Evolutionary conservation across 2,329 filamentous ascomycete species (phyloP).

Genomic region (Fusarium humuli): DNA sequence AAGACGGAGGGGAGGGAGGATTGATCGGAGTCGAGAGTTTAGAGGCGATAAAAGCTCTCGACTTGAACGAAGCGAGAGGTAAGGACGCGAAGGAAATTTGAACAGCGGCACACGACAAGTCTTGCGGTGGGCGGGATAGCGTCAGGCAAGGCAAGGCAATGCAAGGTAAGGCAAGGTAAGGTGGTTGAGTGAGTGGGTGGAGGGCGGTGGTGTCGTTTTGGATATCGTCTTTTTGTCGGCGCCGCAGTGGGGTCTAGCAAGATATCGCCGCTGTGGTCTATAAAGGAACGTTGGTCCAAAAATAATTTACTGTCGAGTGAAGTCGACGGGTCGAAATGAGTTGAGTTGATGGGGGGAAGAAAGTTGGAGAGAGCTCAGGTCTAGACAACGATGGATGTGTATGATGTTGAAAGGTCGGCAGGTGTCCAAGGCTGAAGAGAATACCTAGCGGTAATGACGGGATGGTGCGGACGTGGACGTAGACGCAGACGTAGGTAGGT

Average conservation of each 20-base stretch:
- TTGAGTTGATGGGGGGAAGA: neutral
- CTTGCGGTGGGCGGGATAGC: conserved; percentile 38
- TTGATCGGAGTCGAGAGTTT: conserved; percentile 28
- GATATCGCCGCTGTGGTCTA: conserved; percentile 37
- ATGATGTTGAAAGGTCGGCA: conserved; percentile 34
- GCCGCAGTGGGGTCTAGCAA: conserved; percentile 41
- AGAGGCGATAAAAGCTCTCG: conserved; percentile 25
- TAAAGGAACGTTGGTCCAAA: conserved; percentile 33
- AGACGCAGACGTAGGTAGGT: conserved; percentile 18
- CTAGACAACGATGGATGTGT: conserved; percentile 22
- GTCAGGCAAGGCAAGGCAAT: conserved; percentile 18
- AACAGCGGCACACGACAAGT: conserved; percentile 37
- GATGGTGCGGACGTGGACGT: conserved; percentile 23
- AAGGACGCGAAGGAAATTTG: conserved; percentile 30
- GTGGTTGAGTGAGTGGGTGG: conserved; percentile 27
- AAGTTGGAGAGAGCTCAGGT: neutral
- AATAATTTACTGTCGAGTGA: conserved; percentile 13
- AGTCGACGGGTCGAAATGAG: conserved; percentile 15
- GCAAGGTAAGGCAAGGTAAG: conserved; percentile 10
- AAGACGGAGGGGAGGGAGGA: conserved; percentile 36
- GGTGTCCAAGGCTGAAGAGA: conserved; percentile 40
- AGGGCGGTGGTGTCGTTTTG: conserved; percentile 41
- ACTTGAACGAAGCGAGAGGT: conserved; percentile 6
- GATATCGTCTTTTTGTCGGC: conserved; percentile 43
- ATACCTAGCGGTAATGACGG: conserved; percentile 18